Evolutionary conservation across 2,329 filamentous ascomycete species (phyloP).

Genomic region (Xylariaceae sp.): DNA sequence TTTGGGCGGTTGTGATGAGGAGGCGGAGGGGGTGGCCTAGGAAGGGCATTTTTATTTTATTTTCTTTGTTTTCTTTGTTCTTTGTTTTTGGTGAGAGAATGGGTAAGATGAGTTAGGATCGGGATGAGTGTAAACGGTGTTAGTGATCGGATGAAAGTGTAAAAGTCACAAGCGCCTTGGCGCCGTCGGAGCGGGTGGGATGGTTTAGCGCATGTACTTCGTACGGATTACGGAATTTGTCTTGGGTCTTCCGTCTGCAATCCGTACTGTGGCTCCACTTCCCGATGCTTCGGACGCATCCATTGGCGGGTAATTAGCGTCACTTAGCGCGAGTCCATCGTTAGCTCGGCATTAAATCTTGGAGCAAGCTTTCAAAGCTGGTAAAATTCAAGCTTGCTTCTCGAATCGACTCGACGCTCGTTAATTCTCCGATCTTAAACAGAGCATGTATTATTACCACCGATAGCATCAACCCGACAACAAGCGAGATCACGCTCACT

Average conservation of each 20-base stretch:
- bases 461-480: neutral
- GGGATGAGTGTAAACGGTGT: neutral
- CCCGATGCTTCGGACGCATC: too few species aligned
- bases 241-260: too few species aligned
- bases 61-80: neutral
- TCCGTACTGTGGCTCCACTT: too few species aligned
- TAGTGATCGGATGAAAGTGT: too few species aligned
- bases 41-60: conserved; percentile 18
- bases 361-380: too few species aligned
- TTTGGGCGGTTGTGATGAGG: conserved; percentile 42
- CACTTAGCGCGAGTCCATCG: too few species aligned
- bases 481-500: neutral
- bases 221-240: too few species aligned
- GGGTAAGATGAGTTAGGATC: conserved; percentile 6
- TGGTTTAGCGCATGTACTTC: too few species aligned
- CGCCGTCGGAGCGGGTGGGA: neutral
- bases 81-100: neutral
- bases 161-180: neutral
- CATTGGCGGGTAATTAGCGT: too few species aligned
- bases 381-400: neutral
- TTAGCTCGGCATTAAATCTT: too few species aligned
- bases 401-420: neutral
- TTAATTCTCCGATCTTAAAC: too few species aligned
- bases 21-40: conserved; percentile 38
- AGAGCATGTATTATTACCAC: too few species aligned